Conservation (phyloP, 2,329 filamentous ascomycete species). For the Sporothrix euskadiensis region DNA sequence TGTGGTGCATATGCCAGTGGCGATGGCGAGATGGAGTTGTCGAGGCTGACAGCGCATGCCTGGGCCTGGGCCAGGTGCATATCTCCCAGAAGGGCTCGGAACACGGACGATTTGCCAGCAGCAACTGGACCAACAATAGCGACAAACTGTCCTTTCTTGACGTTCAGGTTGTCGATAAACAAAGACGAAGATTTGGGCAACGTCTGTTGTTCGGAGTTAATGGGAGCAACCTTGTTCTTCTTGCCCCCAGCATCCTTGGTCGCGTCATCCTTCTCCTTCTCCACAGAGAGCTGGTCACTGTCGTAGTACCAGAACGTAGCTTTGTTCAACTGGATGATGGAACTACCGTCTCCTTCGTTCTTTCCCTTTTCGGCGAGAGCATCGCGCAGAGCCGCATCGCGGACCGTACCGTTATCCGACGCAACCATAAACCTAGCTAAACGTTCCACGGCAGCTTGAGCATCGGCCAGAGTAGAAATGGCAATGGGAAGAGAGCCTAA, state of each 20-base stretch:
- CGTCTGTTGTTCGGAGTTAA: neutral
- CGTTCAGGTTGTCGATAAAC: conserved; percentile 22
- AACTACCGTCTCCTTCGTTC: neutral
- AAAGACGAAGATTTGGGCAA: neutral
- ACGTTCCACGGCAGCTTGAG: conserved; percentile 34
- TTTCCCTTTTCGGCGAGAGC: conserved; percentile 20
- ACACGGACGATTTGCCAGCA: conserved; percentile 35
- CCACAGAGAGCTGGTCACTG: conserved; percentile 20
- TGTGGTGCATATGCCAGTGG: conserved; percentile 37
- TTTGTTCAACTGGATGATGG: conserved; percentile 30
- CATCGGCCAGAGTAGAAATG: conserved; percentile 35
- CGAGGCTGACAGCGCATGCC: conserved; percentile 31
- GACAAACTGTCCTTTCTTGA: conserved; percentile 28
- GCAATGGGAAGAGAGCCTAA: conserved; percentile 33
- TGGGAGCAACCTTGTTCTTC: neutral
- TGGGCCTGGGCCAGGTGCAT: conserved; percentile 34
- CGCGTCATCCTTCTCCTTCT: neutral
- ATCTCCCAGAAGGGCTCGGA: conserved; percentile 34
- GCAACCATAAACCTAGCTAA: conserved; percentile 33
- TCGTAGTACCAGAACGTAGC: conserved; percentile 33
- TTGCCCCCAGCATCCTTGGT: neutral
- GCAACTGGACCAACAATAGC: conserved; percentile 34
- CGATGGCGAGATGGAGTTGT: conserved; percentile 23
- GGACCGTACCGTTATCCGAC: conserved; percentile 23
- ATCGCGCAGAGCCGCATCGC: conserved; percentile 15